Evolutionary conservation across 108 stramenopile genomes (phyloP).

Genomic region (Nannochloropsis granulata): DNA sequence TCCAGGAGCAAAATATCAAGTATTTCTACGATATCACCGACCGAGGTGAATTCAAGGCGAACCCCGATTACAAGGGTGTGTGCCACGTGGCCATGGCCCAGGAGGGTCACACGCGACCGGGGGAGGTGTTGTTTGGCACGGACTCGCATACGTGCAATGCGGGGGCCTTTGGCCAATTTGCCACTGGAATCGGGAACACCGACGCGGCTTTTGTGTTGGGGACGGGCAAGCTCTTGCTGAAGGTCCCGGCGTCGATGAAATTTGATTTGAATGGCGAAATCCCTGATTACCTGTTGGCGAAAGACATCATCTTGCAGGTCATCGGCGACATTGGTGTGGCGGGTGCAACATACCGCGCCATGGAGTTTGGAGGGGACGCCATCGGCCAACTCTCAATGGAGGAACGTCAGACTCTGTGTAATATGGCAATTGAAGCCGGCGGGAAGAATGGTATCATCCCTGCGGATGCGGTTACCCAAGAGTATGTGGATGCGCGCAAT

Average conservation of each 20-base stretch:
- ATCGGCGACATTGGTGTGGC: constrained; percentile 30
- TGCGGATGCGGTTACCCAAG: constrained; percentile 9
- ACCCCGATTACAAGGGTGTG: constrained; percentile 30
- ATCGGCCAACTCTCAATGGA: constrained; percentile 24
- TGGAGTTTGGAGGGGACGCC: constrained; percentile 16
- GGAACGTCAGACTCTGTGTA: constrained; percentile 25
- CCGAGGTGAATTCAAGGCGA: constrained; percentile 29
- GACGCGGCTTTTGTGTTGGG: constrained; percentile 28
- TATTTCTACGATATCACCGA: constrained; percentile 32
- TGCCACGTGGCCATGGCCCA: constrained; percentile 29
- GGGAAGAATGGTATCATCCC: constrained; percentile 25
- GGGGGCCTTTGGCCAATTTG: constrained; percentile 27
- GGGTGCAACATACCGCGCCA: constrained; percentile 15
- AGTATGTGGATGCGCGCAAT: constrained; percentile 13
- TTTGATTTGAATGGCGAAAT: constrained; percentile 20
- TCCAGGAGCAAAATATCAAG: constrained; percentile 18
- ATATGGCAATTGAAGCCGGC: constrained; percentile 26
- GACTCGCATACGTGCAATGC: constrained; percentile 31
- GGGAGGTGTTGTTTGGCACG: constrained; percentile 28
- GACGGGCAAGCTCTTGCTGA: constrained; percentile 29
- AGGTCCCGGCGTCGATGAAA: constrained; percentile 23
- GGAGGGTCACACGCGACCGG: constrained; percentile 24
- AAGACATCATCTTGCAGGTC: constrained; percentile 28
- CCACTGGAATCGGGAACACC: constrained; percentile 26
- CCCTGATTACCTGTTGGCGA: constrained; percentile 21